A percentile compares a stretch with the other conserved stretches of the same genome.
Evolutionary conservation across 306 rosid species (phyloP).

Genomic region (Acacia melanoxylon): DNA sequence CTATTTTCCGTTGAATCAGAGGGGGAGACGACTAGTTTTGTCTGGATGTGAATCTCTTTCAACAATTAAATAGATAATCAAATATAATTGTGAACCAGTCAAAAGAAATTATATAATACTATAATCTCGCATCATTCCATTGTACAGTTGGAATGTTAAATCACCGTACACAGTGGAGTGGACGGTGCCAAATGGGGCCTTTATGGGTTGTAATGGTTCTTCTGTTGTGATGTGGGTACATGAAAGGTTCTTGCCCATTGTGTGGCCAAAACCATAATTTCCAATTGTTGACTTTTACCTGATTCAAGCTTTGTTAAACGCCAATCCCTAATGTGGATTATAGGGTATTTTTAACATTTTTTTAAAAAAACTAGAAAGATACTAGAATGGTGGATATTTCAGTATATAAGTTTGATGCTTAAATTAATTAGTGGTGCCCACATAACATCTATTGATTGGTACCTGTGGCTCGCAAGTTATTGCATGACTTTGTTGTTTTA

Average conservation of each 20-base stretch:
- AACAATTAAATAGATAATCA: not conserved
- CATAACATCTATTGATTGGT: too few relatives aligned
- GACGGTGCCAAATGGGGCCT: not conserved
- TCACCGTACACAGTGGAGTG: not conserved
- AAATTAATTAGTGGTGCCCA: too few relatives aligned
- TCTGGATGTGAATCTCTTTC: constrained; percentile 19
- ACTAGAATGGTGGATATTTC: too few relatives aligned
- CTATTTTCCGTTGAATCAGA: not conserved
- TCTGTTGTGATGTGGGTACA: not conserved
- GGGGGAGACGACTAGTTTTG: not conserved
- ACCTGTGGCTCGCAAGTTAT: too few relatives aligned
- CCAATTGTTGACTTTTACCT: not conserved
- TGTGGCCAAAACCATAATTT: not conserved
- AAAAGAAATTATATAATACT: too few relatives aligned
- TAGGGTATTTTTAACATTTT: too few relatives aligned
- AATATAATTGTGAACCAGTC: too few relatives aligned
- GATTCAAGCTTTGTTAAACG: not conserved
- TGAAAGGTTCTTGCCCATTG: not conserved
- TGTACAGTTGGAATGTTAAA: not conserved
- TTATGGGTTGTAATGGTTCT: not conserved
- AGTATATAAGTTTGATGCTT: too few relatives aligned
- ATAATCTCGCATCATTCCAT: not conserved
- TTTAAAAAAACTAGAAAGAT: too few relatives aligned
- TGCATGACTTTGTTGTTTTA: too few relatives aligned
- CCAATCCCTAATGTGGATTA: not conserved